Evolutionary conservation across 805 yeast species (phyloP).

Genomic region (Monosporozyma servazzii): DNA sequence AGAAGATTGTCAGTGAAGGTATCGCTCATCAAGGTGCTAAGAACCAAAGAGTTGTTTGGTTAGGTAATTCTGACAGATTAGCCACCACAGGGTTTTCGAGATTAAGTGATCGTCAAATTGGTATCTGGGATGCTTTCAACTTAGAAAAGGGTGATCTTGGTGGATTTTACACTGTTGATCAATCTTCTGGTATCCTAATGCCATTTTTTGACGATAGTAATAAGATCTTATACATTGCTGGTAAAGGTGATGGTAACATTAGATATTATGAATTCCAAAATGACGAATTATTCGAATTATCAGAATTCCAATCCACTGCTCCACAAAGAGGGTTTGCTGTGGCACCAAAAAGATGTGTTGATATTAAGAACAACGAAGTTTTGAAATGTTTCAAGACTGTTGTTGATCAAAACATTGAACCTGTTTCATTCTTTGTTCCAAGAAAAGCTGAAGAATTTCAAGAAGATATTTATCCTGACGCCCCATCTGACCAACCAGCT

Average conservation of each 20-base stretch:
- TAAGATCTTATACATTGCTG: conserved; percentile 77
- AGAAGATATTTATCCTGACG: conserved; percentile 85
- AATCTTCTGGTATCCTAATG: conserved; percentile 87
- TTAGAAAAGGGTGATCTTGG: conserved; percentile 78
- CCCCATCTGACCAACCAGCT: conserved; percentile 75
- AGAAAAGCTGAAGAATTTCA: conserved; percentile 90
- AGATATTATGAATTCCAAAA: conserved; percentile 85
- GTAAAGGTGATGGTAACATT: conserved; percentile 97
- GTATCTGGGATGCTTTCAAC: conserved; percentile 79
- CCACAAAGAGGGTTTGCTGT: conserved; percentile 95
- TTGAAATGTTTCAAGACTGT: conserved; percentile 79
- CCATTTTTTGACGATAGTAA: conserved; percentile 83
- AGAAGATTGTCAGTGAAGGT: conserved; percentile 71
- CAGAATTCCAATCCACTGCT: conserved; percentile 82
- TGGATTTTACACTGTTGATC: conserved; percentile 77
- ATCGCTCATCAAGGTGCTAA: conserved; percentile 91
- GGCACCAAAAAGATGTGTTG: conserved; percentile 75
- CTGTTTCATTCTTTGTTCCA: conserved; percentile 87
- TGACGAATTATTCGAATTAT: conserved; percentile 71
- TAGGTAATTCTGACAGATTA: conserved; percentile 76
- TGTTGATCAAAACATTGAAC: conserved; percentile 76
- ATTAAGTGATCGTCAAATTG: conserved; percentile 89
- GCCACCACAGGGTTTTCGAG: conserved; percentile 92
- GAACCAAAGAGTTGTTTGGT: conserved; percentile 79
- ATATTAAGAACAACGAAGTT: conserved; percentile 76